Conservation (phyloP, 2,329 filamentous ascomycete genomes). For the Claviceps humidiphila region DNA sequence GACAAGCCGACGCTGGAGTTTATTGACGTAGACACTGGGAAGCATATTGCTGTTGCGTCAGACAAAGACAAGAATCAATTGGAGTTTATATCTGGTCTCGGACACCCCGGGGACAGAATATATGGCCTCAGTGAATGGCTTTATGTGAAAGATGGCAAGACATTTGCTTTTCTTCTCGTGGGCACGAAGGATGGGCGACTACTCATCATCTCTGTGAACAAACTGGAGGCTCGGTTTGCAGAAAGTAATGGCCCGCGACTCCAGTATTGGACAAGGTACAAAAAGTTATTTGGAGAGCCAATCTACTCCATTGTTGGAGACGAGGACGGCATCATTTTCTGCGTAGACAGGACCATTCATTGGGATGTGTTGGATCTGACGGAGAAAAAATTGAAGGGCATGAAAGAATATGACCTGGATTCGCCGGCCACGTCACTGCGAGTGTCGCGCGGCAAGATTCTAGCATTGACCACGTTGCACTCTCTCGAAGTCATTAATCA, state of each 20-base stretch:
- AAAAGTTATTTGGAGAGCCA: conserved; percentile 29
- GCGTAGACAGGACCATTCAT: conserved; percentile 37
- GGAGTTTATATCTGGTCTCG: conserved; percentile 42
- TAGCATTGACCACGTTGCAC: conserved; percentile 39
- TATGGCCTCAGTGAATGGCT: conserved; percentile 51
- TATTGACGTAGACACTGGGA: conserved; percentile 41
- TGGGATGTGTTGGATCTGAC: conserved; percentile 40
- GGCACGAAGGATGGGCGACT: conserved; percentile 41
- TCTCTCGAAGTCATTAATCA: conserved; percentile 44
- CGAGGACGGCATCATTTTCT: conserved; percentile 42
- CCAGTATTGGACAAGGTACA: conserved; percentile 41
- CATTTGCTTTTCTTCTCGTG: conserved; percentile 50
- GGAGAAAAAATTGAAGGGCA: conserved; percentile 36
- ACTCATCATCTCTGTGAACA: conserved; percentile 39
- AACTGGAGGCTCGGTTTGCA: conserved; percentile 6
- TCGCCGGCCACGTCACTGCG: conserved; percentile 39
- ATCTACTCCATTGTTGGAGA: conserved; percentile 45
- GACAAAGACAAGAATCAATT: conserved; percentile 28
- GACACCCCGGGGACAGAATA: conserved; percentile 43
- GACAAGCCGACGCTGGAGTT: conserved; percentile 39
- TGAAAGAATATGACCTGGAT: conserved; percentile 34
- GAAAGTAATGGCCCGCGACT: conserved; percentile 16
- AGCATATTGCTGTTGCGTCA: conserved; percentile 32
- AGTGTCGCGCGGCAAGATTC: conserved; percentile 32
- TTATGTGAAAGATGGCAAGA: conserved; percentile 40